A percentile compares a stretch with the other conserved stretches of the same genome.
Evolutionary conservation across 345 rosid genomes (phyloP).

Genomic region (Hevea brasiliensis): DNA sequence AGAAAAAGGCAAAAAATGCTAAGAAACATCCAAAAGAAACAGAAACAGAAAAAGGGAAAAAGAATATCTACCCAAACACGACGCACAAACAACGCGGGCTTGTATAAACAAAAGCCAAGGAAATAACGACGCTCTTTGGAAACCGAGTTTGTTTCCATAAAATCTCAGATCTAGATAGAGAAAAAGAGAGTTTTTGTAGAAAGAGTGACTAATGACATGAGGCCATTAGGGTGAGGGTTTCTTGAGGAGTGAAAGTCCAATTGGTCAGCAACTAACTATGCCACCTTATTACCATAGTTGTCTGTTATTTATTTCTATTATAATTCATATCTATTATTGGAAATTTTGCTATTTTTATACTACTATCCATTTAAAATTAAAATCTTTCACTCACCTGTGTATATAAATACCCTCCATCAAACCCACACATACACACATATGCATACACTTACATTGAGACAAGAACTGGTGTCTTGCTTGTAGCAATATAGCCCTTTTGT

Average conservation of each 20-base stretch:
- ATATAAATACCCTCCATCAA: not conserved
- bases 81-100: no score
- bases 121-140: not conserved
- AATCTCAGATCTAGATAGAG: slow-evolving; percentile 9
- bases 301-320: slow-evolving; percentile 13
- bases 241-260: not conserved
- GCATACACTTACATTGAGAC: not conserved
- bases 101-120: not conserved
- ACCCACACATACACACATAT: not conserved
- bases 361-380: not conserved
- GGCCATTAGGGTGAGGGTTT: not conserved
- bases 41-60: not conserved
- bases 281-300: slow-evolving; percentile 19
- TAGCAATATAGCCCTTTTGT: not conserved
- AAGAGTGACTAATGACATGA: slow-evolving; percentile 6
- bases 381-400: not conserved
- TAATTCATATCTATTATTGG: slow-evolving; percentile 13
- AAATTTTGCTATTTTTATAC: not conserved
- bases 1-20: not conserved
- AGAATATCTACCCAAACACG: no score
- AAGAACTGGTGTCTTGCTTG: not conserved
- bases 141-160: not conserved
- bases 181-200: not conserved
- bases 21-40: no score
- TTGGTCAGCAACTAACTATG: slow-evolving; percentile 24